Evolutionary conservation across 2,329 filamentous ascomycete species (phyloP), one percentile per base, ranked within the genome.

Genomic region (Apiospora phragmitis): DNA sequence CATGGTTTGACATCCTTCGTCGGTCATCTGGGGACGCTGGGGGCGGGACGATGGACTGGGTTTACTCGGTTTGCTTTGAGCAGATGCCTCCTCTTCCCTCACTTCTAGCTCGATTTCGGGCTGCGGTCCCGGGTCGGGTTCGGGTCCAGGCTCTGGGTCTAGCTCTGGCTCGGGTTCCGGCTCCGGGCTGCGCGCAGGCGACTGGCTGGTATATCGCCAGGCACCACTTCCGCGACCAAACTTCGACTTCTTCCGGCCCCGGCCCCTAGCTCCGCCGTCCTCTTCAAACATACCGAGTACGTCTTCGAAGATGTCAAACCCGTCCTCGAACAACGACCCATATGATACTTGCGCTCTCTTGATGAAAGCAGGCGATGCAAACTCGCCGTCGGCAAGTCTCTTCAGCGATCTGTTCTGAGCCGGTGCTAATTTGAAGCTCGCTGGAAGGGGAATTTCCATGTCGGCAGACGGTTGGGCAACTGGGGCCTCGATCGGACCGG

Each of bases 361-460:
- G 26, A 94, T 82, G 75, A 97, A 97, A 0, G 93, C 93, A 0
- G 94, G 94, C 3, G 94, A 97, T 5, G 88, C 85, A 83, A 90
- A 96, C 74, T 92, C 88, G 24, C 85, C 82, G 62, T 83, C 76
- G 11, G 83, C 83, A 65, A 83, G 74, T 2, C 77, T 77, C 26
- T 80, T 72, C 7, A 83, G 77, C 26, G 79, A 79, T 7, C 74
- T 71, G 71, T 81, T 80, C 24, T 62, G 45, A 24, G 38, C 74
- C 5, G 80, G 77, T 1, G 73, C 75, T 29, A 47, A 68, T 14
- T 67, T 67, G n/a, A 67, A 26, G 21, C 65, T 67, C 14, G 38
- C n/a, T 1, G 65, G 65, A 11, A 35, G 65, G 11, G 65, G 6
- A 9, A 29, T 43, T 21, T 67, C 65, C 47, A 3, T 68, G 69